Percentiles rank a stretch among this genome's conserved stretches.
These are phyloP conservation scores for Xylariaceae sp. DNA, from an alignment of 2,329 filamentous ascomycete genomes.

Conservation along the genomic window DNA sequence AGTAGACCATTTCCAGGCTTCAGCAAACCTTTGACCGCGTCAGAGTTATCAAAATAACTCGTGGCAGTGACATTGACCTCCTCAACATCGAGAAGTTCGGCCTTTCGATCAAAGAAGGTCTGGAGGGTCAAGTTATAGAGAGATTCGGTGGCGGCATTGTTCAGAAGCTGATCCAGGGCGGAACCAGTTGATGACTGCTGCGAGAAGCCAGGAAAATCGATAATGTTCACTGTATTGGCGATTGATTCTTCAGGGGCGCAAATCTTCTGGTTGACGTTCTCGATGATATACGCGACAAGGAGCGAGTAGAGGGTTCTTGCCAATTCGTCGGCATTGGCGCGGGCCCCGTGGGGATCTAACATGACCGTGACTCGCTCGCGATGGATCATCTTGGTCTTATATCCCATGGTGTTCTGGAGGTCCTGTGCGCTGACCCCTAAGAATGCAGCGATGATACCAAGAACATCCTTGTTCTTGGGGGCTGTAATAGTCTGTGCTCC, in stretches of 20 bases:
- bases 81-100: constrained; percentile 88
- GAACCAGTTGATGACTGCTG: constrained; percentile 81
- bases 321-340: constrained; percentile 88
- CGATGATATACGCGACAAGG: constrained; percentile 88
- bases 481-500: constrained; percentile 80
- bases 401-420: constrained; percentile 82
- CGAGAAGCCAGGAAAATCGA: constrained; percentile 94
- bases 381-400: constrained; percentile 95
- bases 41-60: constrained; percentile 96
- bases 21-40: constrained; percentile 85
- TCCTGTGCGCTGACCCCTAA: constrained; percentile 77
- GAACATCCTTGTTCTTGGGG: constrained; percentile 89
- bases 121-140: constrained; percentile 92
- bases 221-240: constrained; percentile 87
- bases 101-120: constrained; percentile 93
- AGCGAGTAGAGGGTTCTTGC: constrained; percentile 91
- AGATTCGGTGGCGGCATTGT: constrained; percentile 88
- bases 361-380: constrained; percentile 98
- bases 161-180: constrained; percentile 84
- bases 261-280: constrained; percentile 83
- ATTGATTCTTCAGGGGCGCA: constrained; percentile 86
- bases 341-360: constrained; percentile 87
- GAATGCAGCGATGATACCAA: constrained; percentile 88
- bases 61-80: constrained; percentile 87
- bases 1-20: constrained; percentile 91